Evolutionary conservation across 306 rosid genomes (phyloP), one percentile per base, ranked within the genome.

Genomic region (Quercus rubra): DNA sequence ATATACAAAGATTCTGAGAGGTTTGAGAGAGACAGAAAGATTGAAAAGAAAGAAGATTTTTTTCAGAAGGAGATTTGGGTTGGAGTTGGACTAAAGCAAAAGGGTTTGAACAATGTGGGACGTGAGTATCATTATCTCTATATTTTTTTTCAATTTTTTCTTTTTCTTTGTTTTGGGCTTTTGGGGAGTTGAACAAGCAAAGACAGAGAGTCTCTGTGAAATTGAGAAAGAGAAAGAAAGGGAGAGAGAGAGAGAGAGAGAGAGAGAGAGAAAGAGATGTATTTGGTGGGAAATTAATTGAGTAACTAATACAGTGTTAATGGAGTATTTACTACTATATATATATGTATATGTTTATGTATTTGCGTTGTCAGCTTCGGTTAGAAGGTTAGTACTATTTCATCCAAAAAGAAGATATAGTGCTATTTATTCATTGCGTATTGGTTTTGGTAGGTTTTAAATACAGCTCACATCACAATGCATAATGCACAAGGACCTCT

Each of bases 121-220:
- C 91, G 93, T 88, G 94, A 85, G 87, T 77, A 86, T 86, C 93
- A 88, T 86, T 76, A 87, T 83, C 81, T 43, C 11, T 78, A 28
- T 70, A 19, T 59, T 51, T 33, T 28, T 43, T 12, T 46, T 3
- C 54, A 38, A 38, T 49, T 74, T 67, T 49, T 49, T 2, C 3
- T 49, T 13, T 41, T 54, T 6, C 31, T n/a, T 72, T 74, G 38
- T 68, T 68, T 54, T 70, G 61, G 71, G 75, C 81, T 10, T 73
- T 64, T 73, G 88, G 88, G 74, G 86, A 85, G 84, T 82, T 81
- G 91, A 85, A 77, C 61, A 74, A 81, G 86, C 82, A 71, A 83
- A 19, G 73, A 25, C 28, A 28, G 63, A 71, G 33, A 74, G 63
- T 41, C 12, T 8, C 46, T 41, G 46, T 41, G 46, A 41, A 41